These are phyloP conservation scores for Coprinopsis cinerea DNA, from an alignment of 768 basidiomycete genomes.

Conservation along the genomic window DNA sequence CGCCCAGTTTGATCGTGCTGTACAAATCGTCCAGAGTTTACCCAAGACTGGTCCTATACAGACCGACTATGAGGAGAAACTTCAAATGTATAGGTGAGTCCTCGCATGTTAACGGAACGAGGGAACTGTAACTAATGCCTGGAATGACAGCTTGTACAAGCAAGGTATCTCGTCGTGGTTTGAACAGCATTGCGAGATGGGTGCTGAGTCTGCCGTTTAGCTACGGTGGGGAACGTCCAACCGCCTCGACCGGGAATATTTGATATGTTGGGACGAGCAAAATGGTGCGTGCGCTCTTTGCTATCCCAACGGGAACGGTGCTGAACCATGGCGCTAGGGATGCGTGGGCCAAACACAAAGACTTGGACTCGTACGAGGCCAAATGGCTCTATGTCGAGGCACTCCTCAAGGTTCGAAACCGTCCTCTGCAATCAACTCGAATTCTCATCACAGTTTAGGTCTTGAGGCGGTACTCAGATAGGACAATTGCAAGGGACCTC, in stretches of 20 bases:
- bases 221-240: conserved; percentile 85
- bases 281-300: conserved; percentile 55
- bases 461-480: conserved; percentile 76
- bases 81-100: conserved; percentile 82
- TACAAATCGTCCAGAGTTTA: conserved; percentile 87
- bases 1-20: conserved; percentile 87
- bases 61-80: conserved; percentile 92
- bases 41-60: conserved; percentile 95
- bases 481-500: conserved; percentile 67
- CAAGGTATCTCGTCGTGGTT: conserved; percentile 54
- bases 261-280: conserved; percentile 89
- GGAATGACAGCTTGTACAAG: conserved; percentile 67
- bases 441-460: conserved; percentile 41
- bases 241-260: conserved; percentile 76
- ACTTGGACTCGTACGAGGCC: conserved; percentile 71
- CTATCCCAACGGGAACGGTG: neutral
- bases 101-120: neutral
- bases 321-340: conserved; percentile 50
- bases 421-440: neutral
- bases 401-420: conserved; percentile 59
- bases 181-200: conserved; percentile 2
- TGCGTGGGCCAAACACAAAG: conserved; percentile 92
- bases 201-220: conserved; percentile 32
- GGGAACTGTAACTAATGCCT: too few species aligned
- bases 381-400: conserved; percentile 89